These are phyloP conservation scores for Chytriomyces sp. DNA, from an alignment of 192 early-diverging fungal species.

Conservation along the genomic window DNA sequence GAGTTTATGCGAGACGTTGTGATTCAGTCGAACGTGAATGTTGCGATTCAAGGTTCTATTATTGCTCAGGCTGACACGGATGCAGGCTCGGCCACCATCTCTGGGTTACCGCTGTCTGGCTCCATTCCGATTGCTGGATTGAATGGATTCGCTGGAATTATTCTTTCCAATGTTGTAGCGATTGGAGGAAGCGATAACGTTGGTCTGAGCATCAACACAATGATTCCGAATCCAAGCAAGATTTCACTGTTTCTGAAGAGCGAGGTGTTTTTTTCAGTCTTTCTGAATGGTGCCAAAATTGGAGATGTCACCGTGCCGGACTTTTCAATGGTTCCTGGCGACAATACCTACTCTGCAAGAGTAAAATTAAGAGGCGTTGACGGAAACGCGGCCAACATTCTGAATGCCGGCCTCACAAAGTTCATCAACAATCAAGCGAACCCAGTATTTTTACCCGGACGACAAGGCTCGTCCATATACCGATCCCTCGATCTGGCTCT, in stretches of 20 bases:
- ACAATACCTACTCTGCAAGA: background rate
- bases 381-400: background rate
- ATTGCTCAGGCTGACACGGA: constrained; percentile 3
- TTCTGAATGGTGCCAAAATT: background rate
- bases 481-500: constrained; percentile 15
- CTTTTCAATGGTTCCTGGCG: background rate
- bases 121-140: background rate
- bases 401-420: background rate
- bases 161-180: background rate
- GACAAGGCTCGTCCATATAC: constrained; percentile 1
- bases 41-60: constrained; percentile 17
- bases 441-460: background rate
- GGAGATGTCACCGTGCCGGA: background rate
- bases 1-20: constrained; percentile 12
- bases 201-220: constrained; percentile 1
- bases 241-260: background rate
- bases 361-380: background rate
- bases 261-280: background rate
- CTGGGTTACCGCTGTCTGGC: constrained; percentile 11
- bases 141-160: constrained; percentile 1
- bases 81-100: background rate
- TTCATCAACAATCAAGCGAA: background rate
- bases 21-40: background rate
- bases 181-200: background rate
- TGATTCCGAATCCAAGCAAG: constrained; percentile 3